phyloP scores from a whole-genome alignment of 2,329 filamentous ascomycete species.

The Xylaria sp. region DNA sequence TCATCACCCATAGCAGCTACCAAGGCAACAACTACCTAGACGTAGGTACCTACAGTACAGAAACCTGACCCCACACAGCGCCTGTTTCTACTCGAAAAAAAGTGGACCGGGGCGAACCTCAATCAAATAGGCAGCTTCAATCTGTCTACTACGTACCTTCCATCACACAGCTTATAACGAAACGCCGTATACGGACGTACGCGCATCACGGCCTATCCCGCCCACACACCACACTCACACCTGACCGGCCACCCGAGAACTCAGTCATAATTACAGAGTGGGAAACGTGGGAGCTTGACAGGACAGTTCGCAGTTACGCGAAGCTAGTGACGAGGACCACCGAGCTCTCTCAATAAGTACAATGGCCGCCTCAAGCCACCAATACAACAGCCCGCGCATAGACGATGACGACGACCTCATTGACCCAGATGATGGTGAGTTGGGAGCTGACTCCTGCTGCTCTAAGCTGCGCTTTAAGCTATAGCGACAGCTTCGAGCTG shows the following conservation, averaged over 20 bases:
- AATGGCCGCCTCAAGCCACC: constrained; percentile 58
- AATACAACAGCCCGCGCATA: constrained; percentile 66
- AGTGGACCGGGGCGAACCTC: too few relatives aligned
- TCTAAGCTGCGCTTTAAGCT: neutral
- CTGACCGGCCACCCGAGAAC: neutral
- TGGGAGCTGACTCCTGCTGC: neutral
- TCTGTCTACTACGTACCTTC: neutral
- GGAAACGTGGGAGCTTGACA: neutral
- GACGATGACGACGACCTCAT: constrained; percentile 74
- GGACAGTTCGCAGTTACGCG: neutral
- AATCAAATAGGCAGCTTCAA: constrained; percentile 22
- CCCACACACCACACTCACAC: neutral
- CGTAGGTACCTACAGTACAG: too few relatives aligned
- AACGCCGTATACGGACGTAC: neutral
- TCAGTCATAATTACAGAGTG: neutral
- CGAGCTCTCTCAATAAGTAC: constrained; percentile 23
- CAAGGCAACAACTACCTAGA: too few relatives aligned
- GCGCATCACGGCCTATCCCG: neutral
- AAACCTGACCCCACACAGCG: too few relatives aligned
- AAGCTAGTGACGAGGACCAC: constrained; percentile 8
- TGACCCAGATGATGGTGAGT: constrained; percentile 76
- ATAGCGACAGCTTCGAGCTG: neutral
- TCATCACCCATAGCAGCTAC: too few relatives aligned
- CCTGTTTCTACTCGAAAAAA: too few relatives aligned
- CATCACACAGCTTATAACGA: constrained; percentile 5